Percentiles rank a stretch among this genome's conserved stretches.
Conservation (phyloP, 1,139 yeast genomes). For the Hyphopichia burtonii region DNA sequence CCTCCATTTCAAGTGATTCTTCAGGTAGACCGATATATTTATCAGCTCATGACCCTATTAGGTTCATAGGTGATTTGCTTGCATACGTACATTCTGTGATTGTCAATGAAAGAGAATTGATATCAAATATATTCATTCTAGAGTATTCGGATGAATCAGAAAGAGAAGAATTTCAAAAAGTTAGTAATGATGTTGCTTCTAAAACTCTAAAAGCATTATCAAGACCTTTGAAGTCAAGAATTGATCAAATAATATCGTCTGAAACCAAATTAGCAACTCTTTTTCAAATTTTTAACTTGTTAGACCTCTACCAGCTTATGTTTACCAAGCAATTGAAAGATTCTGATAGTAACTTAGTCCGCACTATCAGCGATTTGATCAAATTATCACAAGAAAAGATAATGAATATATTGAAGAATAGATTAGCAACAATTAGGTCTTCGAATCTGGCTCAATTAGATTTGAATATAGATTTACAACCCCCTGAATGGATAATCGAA, state of each 20-base stretch:
- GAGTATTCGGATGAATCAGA: slow-evolving; percentile 16
- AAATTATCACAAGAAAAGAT: slow-evolving; percentile 40
- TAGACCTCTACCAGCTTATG: slow-evolving; percentile 71
- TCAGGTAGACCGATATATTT: slow-evolving; percentile 53
- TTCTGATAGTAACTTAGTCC: slow-evolving; percentile 18
- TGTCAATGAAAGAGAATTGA: slow-evolving; percentile 81
- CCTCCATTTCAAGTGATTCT: slow-evolving; percentile 11
- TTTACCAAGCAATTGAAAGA: slow-evolving; percentile 47
- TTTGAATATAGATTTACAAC: slow-evolving; percentile 49
- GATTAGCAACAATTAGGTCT: slow-evolving; percentile 39
- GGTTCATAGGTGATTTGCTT: slow-evolving; percentile 82
- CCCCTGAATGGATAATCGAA: slow-evolving; percentile 74
- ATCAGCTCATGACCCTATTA: slow-evolving; percentile 75
- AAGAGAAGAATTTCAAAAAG: slow-evolving; percentile 20
- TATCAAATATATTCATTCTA: slow-evolving; percentile 43
- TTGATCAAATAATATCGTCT: slow-evolving; percentile 67
- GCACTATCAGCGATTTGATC: slow-evolving; percentile 25
- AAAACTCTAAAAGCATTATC: slow-evolving; percentile 31
- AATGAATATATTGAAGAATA: slow-evolving; percentile 36
- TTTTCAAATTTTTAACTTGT: slow-evolving; percentile 58
- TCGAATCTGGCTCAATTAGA: slow-evolving; percentile 45
- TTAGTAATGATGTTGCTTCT: slow-evolving; percentile 34
- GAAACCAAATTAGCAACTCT: slow-evolving; percentile 59
- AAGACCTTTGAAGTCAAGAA: slow-evolving; percentile 44
- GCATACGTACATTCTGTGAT: slow-evolving; percentile 90